Percentiles rank a stretch among this genome's conserved stretches.
These are phyloP conservation scores for Blastobotrys ciferrii DNA, from an alignment of 1,139 yeast genomes.

Conservation along the genomic window DNA sequence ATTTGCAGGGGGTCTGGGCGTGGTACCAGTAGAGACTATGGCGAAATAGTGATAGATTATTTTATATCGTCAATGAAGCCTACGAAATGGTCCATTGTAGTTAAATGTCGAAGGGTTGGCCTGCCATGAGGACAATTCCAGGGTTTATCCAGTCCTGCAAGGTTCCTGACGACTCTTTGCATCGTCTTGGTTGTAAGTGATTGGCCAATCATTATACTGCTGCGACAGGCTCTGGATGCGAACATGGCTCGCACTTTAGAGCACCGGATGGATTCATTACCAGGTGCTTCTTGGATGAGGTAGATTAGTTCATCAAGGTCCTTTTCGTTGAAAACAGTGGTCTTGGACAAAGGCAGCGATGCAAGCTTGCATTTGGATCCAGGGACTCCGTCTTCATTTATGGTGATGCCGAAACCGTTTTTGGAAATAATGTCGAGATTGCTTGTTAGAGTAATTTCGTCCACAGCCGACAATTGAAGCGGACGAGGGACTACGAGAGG, in stretches of 20 bases:
- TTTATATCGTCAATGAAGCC: constrained; percentile 16
- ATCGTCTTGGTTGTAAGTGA: constrained; percentile 57
- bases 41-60: no score
- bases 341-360: constrained; percentile 73
- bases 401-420: constrained; percentile 70
- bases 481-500: constrained; percentile 64
- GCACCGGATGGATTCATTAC: constrained; percentile 49
- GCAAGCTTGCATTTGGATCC: constrained; percentile 57
- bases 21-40: no score
- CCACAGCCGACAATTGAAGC: constrained; percentile 70
- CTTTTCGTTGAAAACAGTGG: constrained; percentile 55
- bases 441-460: constrained; percentile 67
- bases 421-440: constrained; percentile 54
- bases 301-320: constrained; percentile 79
- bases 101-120: constrained; percentile 90
- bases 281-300: constrained; percentile 46
- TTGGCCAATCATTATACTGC: constrained; percentile 91
- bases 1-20: no score
- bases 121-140: constrained; percentile 99
- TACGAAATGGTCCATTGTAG: constrained; percentile 42
- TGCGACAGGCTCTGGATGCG: constrained; percentile 94
- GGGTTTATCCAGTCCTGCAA: constrained; percentile 79
- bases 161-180: constrained; percentile 63
- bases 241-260: constrained; percentile 77
- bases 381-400: constrained; percentile 50